These are phyloP conservation scores for Fusarium coicis DNA, from an alignment of 2,329 filamentous ascomycete genomes.

Conservation along the genomic window DNA sequence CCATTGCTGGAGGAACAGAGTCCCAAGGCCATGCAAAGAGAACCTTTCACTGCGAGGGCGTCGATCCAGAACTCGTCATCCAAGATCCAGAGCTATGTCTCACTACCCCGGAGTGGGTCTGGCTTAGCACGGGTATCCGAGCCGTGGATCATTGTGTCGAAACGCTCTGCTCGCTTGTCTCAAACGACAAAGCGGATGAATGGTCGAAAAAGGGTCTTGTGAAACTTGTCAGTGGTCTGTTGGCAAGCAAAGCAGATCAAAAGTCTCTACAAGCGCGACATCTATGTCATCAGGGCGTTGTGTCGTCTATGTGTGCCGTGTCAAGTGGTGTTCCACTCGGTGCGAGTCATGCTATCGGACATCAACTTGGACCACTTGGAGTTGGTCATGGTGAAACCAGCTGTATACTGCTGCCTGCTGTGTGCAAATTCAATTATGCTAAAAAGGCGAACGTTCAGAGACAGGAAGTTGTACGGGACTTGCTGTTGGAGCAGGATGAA, in stretches of 20 bases:
- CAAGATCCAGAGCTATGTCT: slow-evolving; percentile 63
- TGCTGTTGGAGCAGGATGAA: slow-evolving; percentile 22
- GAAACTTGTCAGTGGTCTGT: slow-evolving; percentile 1
- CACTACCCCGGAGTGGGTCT: slow-evolving; percentile 63
- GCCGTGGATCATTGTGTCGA: slow-evolving; percentile 69
- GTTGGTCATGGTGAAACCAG: slow-evolving; percentile 69
- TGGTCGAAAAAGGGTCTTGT: slow-evolving; percentile 8
- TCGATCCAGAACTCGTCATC: slow-evolving; percentile 63
- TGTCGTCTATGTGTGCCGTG: slow-evolving; percentile 62
- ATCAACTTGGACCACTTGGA: slow-evolving; percentile 64
- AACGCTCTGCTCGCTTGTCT: slow-evolving; percentile 58
- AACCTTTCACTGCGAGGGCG: slow-evolving; percentile 47
- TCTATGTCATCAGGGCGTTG: slow-evolving; percentile 61
- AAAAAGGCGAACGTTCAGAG: slow-evolving; percentile 45
- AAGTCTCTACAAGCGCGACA: slow-evolving; percentile 55
- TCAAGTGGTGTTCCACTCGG: slow-evolving; percentile 56
- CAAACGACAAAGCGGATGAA: slow-evolving; percentile 47
- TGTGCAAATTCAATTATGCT: slow-evolving; percentile 64
- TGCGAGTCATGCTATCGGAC: slow-evolving; percentile 63
- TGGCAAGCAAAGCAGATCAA: slow-evolving; percentile 29
- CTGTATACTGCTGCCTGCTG: slow-evolving; percentile 57
- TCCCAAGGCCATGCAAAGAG: slow-evolving; percentile 41
- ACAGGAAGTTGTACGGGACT: slow-evolving; percentile 29
- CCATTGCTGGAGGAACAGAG: slow-evolving; percentile 46
- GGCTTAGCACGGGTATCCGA: slow-evolving; percentile 68